Conservation (phyloP, 108 stramenopile species). For the Cyclotella atomus region DNA sequence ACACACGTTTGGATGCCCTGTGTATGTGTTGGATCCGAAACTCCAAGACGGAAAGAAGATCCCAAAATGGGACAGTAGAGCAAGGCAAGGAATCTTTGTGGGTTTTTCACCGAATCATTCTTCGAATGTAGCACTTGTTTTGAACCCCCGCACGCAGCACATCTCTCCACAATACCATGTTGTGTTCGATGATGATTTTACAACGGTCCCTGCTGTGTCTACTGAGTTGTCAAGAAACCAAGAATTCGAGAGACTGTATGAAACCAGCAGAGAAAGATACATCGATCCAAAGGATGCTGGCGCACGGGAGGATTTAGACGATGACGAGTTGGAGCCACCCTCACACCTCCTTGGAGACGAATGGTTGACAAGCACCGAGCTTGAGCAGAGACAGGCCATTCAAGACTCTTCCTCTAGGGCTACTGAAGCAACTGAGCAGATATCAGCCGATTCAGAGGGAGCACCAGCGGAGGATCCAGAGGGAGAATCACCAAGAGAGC, state of each 20-base stretch:
- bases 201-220: slow-evolving; percentile 20
- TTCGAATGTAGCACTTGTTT: slow-evolving; percentile 42
- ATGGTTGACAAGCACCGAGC: no score
- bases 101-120: slow-evolving; percentile 22
- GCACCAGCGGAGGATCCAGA: no score
- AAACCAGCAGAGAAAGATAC: neutral
- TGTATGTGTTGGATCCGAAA: slow-evolving; percentile 41
- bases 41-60: slow-evolving; percentile 50
- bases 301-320: no score
- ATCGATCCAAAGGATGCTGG: neutral
- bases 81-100: neutral
- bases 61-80: slow-evolving; percentile 41
- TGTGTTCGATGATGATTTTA: slow-evolving; percentile 56
- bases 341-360: no score
- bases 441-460: no score
- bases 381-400: no score
- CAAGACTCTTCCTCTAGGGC: no score
- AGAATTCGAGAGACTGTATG: neutral
- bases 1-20: slow-evolving; percentile 43
- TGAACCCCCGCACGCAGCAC: slow-evolving; percentile 35
- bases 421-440: no score
- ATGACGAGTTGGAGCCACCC: no score
- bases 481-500: no score
- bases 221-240: neutral
- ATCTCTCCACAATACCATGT: slow-evolving; percentile 62